Conservation (phyloP, 495 filamentous ascomycete species). For the Penicillium bialowiezense region DNA sequence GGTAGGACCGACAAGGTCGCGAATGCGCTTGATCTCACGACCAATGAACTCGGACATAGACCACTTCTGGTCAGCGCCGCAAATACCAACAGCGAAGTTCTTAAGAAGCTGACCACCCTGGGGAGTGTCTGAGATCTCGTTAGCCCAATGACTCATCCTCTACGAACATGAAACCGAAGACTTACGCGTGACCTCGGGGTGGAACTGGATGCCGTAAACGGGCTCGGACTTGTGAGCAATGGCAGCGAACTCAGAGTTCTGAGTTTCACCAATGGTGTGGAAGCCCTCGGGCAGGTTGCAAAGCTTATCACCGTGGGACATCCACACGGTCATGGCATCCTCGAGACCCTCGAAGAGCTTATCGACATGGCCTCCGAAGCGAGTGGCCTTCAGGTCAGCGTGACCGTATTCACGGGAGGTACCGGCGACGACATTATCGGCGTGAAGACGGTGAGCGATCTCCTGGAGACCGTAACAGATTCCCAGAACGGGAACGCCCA, state of each 20-base stretch:
- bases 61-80: conserved; percentile 72
- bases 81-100: conserved; percentile 83
- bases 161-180: no score
- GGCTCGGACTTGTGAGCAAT: neutral
- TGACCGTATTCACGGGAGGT: conserved; percentile 32
- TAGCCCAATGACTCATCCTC: neutral
- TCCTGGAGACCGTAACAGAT: conserved; percentile 73
- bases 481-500: conserved; percentile 22
- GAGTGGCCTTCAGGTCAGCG: conserved; percentile 51
- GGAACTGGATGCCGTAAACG: conserved; percentile 20
- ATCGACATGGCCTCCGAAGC: conserved; percentile 59
- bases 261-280: conserved; percentile 13
- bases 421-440: conserved; percentile 68
- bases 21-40: conserved; percentile 73
- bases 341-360: conserved; percentile 68
- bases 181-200: conserved; percentile 23
- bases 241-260: neutral
- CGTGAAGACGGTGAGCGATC: conserved; percentile 70
- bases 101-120: conserved; percentile 64
- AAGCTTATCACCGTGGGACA: conserved; percentile 88
- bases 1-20: conserved; percentile 69
- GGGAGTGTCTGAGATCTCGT: conserved; percentile 26
- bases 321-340: conserved; percentile 69
- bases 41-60: conserved; percentile 78
- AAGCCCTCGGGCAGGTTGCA: conserved; percentile 54